Evolutionary conservation across 2,329 filamentous ascomycete genomes (phyloP).

Genomic region (Neocatenulostroma microsporum): DNA sequence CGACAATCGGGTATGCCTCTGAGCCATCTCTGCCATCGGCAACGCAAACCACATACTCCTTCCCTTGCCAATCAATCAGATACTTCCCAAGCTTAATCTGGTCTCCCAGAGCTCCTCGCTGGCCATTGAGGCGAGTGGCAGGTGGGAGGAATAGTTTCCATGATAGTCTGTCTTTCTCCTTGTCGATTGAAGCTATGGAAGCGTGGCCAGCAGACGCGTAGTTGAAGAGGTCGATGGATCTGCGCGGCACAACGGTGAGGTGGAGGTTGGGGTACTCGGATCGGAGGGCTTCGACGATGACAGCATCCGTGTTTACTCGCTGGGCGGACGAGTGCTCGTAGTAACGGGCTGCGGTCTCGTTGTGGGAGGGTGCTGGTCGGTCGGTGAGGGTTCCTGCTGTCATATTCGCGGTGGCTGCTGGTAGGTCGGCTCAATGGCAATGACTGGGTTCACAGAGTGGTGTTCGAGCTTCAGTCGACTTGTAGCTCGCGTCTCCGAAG

Average conservation of each 20-base stretch:
- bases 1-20: conserved; percentile 25
- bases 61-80: conserved; percentile 38
- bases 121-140: conserved; percentile 30
- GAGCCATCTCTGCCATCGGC: conserved; percentile 35
- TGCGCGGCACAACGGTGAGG: conserved; percentile 33
- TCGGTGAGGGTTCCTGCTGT: conserved; percentile 8
- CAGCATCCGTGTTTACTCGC: conserved; percentile 37
- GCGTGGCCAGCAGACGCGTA: conserved; percentile 39
- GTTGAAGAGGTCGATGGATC: conserved; percentile 31
- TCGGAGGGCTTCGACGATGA: conserved; percentile 39
- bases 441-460: no score
- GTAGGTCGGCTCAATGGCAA: no score
- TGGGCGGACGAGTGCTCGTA: conserved; percentile 38
- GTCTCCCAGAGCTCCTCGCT: conserved; percentile 32
- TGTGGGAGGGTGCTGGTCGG: conserved; percentile 17
- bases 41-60: conserved; percentile 38
- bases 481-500: no score
- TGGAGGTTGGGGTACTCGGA: conserved; percentile 40
- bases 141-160: conserved; percentile 35
- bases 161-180: conserved; percentile 32
- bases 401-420: no score
- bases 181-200: conserved; percentile 35
- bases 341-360: conserved; percentile 33
- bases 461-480: no score
- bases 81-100: conserved; percentile 38